Evolutionary conservation across 2,329 filamentous ascomycete species (phyloP).

Genomic region (Pyricularia pennisetigena): DNA sequence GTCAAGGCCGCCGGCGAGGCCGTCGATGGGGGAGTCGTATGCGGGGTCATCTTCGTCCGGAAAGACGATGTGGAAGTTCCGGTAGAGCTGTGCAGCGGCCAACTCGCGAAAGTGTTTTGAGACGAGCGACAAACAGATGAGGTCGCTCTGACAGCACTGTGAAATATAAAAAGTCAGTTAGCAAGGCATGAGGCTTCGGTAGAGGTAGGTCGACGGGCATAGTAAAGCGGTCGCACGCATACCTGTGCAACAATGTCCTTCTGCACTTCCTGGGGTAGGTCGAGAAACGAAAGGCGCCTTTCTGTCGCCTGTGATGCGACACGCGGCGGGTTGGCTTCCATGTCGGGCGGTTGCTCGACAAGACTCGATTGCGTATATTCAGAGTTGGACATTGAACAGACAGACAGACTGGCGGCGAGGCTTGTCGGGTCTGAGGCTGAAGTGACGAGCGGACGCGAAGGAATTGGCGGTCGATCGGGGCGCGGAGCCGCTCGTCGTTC

Average conservation of each 20-base stretch:
- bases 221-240: conserved; percentile 1
- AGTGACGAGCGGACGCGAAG: not conserved
- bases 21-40: conserved; percentile 44
- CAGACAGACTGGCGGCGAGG: not conserved
- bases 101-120: conserved; percentile 47
- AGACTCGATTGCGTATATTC: not conserved
- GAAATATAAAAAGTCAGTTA: not conserved
- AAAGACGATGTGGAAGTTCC: conserved; percentile 50
- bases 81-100: conserved; percentile 48
- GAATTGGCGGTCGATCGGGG: not conserved
- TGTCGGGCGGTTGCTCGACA: not conserved
- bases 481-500: not conserved
- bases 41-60: conserved; percentile 45
- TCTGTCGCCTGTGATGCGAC: not conserved
- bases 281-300: conserved; percentile 23
- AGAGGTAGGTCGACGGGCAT: not conserved
- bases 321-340: not conserved
- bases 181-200: not conserved
- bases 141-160: conserved; percentile 41
- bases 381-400: not conserved
- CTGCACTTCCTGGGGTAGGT: conserved; percentile 37
- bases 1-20: conserved; percentile 46
- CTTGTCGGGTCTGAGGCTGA: not conserved
- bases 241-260: conserved; percentile 38
- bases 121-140: conserved; percentile 48